Base-by-base conservation (phyloP, 768 basidiomycete species). In the Suillus subaureus region DNA sequence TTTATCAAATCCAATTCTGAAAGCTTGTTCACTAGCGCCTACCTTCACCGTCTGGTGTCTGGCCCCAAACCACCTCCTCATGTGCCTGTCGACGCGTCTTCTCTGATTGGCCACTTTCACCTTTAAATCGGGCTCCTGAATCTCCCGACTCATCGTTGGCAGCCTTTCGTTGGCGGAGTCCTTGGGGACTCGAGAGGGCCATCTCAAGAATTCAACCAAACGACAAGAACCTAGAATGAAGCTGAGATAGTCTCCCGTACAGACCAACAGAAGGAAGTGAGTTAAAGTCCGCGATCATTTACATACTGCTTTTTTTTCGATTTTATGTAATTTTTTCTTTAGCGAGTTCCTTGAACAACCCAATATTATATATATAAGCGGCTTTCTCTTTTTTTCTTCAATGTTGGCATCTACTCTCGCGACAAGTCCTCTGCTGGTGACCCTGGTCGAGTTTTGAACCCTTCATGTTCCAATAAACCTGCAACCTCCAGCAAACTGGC, bases 51-150 rank as follows among this genome's bases (percentile, higher is more conserved):
- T 82, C 74, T 18, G 92, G 92, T 0, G 93, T 95, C 77, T 94
- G 93, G 12, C 95, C 95, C 91, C 92, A 94, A 2, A 94, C 92
- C 31, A 93, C 82, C 66, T 93, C 91, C 37, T 84, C 82, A 2
- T 47, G 54, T 12, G 61, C 33, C 16, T 45, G 39, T 40, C 39
- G 55, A 31, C 63, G 66, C 1, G 43, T 49, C 61, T 72, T 70
- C 35, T 69, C 67, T 42, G 63, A 67, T 18, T 65, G 68, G 26
- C 67, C 67, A 3, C 64, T 66, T 3, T 63, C 8, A 13, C 16
- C 28, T 26, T 26, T 51, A 7, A 26, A 13, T 15, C 62, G 39
- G 3, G n/a, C 51, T 13, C 23, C 31, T 31, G 58, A 23, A 26
- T 35, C 40, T 35, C 51, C 39, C 15, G 33, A 33, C 0, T 61